Percentiles rank a stretch among this genome's conserved stretches.
Evolutionary conservation across 768 basidiomycete species (phyloP).

Genomic region (Lactarius akahatsu): DNA sequence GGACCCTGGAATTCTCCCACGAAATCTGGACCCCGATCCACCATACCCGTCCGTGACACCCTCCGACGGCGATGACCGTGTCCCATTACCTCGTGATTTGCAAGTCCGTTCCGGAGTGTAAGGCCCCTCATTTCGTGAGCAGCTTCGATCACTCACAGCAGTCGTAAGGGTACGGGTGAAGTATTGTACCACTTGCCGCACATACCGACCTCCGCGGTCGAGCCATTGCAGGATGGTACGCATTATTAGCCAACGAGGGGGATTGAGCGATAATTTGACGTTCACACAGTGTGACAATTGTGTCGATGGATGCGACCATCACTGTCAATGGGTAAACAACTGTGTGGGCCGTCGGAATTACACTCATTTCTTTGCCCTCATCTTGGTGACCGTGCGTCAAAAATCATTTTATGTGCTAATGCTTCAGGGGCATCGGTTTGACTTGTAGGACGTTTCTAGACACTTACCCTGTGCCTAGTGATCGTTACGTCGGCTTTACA

Average conservation of each 20-base stretch:
- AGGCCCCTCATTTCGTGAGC: constrained; percentile 35
- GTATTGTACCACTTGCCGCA: constrained; percentile 91
- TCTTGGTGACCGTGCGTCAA: constrained; percentile 68
- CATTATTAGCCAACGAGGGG: constrained; percentile 9
- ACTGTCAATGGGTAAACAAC: constrained; percentile 91
- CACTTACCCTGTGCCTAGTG: constrained; percentile 69
- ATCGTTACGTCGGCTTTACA: constrained; percentile 85
- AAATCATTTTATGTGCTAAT: constrained; percentile 12
- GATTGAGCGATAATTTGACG: background rate
- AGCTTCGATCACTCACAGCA: constrained; percentile 6
- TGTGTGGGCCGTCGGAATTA: constrained; percentile 96
- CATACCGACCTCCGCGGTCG: constrained; percentile 89
- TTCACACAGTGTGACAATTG: constrained; percentile 86
- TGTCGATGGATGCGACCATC: constrained; percentile 93
- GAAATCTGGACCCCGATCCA: constrained; percentile 82
- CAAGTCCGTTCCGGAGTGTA: constrained; percentile 76
- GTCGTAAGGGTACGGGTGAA: constrained; percentile 77
- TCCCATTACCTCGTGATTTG: constrained; percentile 78
- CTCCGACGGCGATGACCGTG: constrained; percentile 58
- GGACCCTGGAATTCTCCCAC: constrained; percentile 88
- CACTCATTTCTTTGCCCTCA: constrained; percentile 83
- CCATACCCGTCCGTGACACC: constrained; percentile 65
- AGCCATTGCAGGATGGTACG: constrained; percentile 94
- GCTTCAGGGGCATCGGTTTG: constrained; percentile 12
- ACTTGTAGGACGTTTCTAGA: constrained; percentile 43